These are phyloP conservation scores for Colletotrichum melonis DNA, from an alignment of 2,329 filamentous ascomycete genomes.

Conservation along the genomic window DNA sequence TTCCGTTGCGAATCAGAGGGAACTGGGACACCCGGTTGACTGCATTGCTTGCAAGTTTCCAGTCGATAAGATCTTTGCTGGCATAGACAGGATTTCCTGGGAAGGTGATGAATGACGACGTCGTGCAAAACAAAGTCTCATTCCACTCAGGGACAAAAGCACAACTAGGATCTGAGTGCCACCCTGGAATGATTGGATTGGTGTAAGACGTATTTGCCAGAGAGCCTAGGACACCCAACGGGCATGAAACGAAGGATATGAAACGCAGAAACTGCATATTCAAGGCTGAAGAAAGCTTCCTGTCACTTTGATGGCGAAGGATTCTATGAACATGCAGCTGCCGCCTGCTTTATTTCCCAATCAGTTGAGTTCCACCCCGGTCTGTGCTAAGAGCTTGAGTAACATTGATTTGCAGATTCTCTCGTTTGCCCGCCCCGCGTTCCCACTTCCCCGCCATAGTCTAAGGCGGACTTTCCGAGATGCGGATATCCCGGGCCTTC, in stretches of 20 bases:
- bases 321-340: background rate
- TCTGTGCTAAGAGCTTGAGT: too few relatives aligned
- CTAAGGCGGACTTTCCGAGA: too few relatives aligned
- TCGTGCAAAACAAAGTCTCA: constrained; percentile 60
- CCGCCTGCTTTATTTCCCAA: background rate
- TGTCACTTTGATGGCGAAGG: background rate
- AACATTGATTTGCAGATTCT: too few relatives aligned
- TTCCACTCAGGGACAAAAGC: constrained; percentile 47
- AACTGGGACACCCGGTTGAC: constrained; percentile 52
- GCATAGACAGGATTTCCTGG: constrained; percentile 64
- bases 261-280: background rate
- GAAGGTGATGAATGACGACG: constrained; percentile 63
- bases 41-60: constrained; percentile 55
- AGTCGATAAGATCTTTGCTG: constrained; percentile 61
- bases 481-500: too few relatives aligned
- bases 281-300: background rate
- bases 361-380: too few relatives aligned
- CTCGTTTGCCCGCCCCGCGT: too few relatives aligned
- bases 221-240: background rate
- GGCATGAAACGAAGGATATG: background rate
- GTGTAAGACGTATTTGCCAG: background rate
- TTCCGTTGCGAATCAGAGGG: constrained; percentile 38
- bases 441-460: too few relatives aligned
- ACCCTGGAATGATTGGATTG: constrained; percentile 62
- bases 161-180: constrained; percentile 60